Percentiles rank a stretch among this genome's conserved stretches.
phyloP scores from a whole-genome alignment of 2,329 filamentous ascomycete species.

The Alternaria sp. region DNA sequence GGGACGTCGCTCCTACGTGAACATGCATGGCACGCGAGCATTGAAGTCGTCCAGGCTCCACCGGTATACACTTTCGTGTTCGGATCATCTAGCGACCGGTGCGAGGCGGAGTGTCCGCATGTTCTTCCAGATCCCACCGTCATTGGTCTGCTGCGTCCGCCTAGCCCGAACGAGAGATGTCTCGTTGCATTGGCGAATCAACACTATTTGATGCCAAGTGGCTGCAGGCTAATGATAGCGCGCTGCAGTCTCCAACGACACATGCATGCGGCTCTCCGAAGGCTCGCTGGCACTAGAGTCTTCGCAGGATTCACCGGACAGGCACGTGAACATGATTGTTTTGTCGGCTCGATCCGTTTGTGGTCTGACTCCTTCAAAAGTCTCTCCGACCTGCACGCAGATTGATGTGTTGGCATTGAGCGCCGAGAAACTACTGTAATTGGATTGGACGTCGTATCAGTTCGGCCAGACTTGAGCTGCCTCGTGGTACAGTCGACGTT shows the following conservation, averaged over 20 bases:
- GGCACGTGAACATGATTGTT: conserved; percentile 13
- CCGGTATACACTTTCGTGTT: background rate
- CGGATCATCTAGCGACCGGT: conserved; percentile 1
- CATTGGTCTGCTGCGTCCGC: conserved; percentile 20
- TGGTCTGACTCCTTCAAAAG: background rate
- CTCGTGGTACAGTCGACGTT: conserved; percentile 3
- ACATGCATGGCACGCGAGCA: conserved; percentile 5
- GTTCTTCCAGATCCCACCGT: conserved; percentile 19
- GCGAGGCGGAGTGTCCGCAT: conserved; percentile 5
- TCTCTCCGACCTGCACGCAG: background rate
- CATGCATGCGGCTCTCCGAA: conserved; percentile 13
- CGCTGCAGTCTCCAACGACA: conserved; percentile 23
- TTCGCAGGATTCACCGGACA: background rate
- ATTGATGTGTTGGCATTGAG: background rate
- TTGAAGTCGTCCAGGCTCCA: background rate
- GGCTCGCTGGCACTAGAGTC: background rate
- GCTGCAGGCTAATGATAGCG: conserved; percentile 27
- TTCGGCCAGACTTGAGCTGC: conserved; percentile 5
- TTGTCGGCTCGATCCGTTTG: background rate
- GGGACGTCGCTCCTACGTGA: conserved; percentile 5
- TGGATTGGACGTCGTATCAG: conserved; percentile 4
- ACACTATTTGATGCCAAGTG: conserved; percentile 24
- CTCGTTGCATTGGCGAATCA: conserved; percentile 30
- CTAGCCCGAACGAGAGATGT: conserved; percentile 29
- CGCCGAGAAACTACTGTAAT: background rate